Conservation (phyloP, 1,284 basidiomycete genomes). For the Exobasidium cylindrosporum region DNA sequence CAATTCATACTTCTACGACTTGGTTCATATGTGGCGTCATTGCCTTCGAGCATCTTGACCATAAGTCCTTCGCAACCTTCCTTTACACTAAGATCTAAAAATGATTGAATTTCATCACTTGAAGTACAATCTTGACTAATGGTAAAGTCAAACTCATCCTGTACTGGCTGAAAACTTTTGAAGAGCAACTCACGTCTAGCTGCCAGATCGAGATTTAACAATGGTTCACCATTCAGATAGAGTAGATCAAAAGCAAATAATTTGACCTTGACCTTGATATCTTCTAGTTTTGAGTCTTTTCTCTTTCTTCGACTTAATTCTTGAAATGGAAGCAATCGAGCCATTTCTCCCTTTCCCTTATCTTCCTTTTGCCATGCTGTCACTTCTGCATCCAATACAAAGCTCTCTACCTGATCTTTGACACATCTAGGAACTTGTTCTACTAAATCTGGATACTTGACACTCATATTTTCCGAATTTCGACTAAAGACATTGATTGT, state of each 20-base stretch:
- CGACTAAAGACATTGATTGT: conserved; percentile 82
- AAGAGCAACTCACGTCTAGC: conserved; percentile 71
- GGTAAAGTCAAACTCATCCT: conserved; percentile 89
- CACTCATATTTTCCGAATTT: conserved; percentile 99
- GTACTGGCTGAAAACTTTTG: conserved; percentile 76
- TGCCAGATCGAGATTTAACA: conserved; percentile 24
- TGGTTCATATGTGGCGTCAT: conserved; percentile 90
- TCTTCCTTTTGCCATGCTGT: conserved; percentile 83
- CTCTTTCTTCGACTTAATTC: conserved; percentile 91
- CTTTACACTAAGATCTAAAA: conserved; percentile 93
- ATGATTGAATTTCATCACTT: conserved; percentile 88
- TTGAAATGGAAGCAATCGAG: conserved; percentile 83
- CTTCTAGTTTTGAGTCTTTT: conserved; percentile 93
- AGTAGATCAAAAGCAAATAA: conserved; percentile 93
- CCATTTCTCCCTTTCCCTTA: conserved; percentile 22
- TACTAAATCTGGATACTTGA: conserved; percentile 95
- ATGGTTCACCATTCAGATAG: conserved; percentile 78
- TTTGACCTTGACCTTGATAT: conserved; percentile 92
- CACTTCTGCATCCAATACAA: conserved; percentile 93
- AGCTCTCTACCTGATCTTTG: conserved; percentile 69
- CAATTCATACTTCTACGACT: conserved; percentile 92
- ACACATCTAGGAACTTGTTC: conserved; percentile 77
- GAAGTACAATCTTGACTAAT: conserved; percentile 83
- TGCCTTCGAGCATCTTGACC: conserved; percentile 95
- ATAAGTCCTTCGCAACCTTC: conserved; percentile 96